Base-by-base conservation (phyloP, 768 basidiomycete species). In the Suillus lakei region DNA sequence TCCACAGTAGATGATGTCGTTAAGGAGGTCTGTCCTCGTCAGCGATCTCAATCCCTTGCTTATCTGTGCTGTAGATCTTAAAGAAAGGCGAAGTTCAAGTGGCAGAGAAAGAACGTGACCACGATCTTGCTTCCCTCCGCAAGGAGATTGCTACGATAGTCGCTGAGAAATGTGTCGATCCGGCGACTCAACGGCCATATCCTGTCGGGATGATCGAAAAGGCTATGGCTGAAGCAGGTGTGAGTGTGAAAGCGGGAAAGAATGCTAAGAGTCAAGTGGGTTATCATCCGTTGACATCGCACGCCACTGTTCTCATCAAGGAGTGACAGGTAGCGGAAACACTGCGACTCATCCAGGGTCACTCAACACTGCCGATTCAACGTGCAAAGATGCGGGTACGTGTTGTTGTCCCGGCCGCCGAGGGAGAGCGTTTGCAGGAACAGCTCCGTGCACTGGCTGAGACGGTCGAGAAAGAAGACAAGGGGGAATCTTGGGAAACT, bases 1-100 rank as follows among this genome's bases (percentile, higher is more conserved):
- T 83, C 86, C 1, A 88, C 91, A 54, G 81, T 89, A 32, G 75
- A 85, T 60, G 87, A 89, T 34, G 89, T 91, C 66, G 91, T 97
- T 23, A 88, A 89, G 73, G 93, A 97, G 88, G 95, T 93, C 56
- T 18, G 79, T 62, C 32, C 46, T 44, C 32, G 51, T 9, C 34
- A 53, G 36, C 2, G 36, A n/a, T 32, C 30, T 16, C 2, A 32
- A 13, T 36, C 30, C 15, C 39, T 38, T 41, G 16, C 26, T 60
- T 43, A 41, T 18, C 55, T 6, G 38, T 46, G 12, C n/a, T 43
- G 10, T 66, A 97, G 94, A 98, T 99, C 68, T 79, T 99, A 48
- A 91, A 91, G 76, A 97, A 98, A 78, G 98, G 98, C 23, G 98
- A 99, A 74, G 81, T 99, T 2, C 98, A 99, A 81, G 93, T 99